Evolutionary conservation across 208 protist genomes (phyloP).

Genomic region (Endotrypanum monterogeii): DNA sequence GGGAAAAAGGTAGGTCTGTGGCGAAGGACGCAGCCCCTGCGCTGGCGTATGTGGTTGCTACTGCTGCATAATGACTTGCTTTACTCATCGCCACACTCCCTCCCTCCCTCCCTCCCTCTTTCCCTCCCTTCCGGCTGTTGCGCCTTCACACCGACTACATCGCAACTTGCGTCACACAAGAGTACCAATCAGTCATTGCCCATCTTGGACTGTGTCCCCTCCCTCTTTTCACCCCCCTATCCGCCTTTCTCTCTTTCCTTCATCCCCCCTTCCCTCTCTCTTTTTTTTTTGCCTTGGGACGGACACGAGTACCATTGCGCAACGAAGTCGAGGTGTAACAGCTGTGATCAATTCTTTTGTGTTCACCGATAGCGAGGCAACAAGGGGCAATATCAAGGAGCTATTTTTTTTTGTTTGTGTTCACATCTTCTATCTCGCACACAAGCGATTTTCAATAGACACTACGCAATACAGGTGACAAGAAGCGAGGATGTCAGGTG

Average conservation of each 20-base stretch:
- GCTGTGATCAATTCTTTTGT: not conserved
- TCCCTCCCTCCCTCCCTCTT: not conserved
- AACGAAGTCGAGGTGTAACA: not conserved
- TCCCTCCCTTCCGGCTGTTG: not conserved
- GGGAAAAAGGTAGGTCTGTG: too few species aligned
- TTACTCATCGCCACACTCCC: too few species aligned
- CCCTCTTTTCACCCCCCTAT: not conserved
- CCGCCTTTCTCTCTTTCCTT: too few species aligned
- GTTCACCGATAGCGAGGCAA: not conserved
- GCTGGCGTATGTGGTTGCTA: not conserved
- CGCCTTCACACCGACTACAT: too few species aligned
- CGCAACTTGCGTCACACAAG: too few species aligned
- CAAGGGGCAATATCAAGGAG: not conserved
- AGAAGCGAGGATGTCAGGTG: constrained; percentile 23
- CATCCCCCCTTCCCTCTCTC: not conserved
- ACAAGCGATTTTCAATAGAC: not conserved
- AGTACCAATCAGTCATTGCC: not conserved
- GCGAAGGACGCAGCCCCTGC: not conserved
- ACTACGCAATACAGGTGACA: not conserved
- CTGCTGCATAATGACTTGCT: not conserved
- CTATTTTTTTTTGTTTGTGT: not conserved
- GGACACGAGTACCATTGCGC: not conserved
- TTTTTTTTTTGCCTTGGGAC: too few species aligned
- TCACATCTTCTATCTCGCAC: constrained; percentile 8
- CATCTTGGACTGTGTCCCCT: not conserved